phyloP scores from a whole-genome alignment of 2,329 filamentous ascomycete species.

The Penicillium capsulatum region DNA sequence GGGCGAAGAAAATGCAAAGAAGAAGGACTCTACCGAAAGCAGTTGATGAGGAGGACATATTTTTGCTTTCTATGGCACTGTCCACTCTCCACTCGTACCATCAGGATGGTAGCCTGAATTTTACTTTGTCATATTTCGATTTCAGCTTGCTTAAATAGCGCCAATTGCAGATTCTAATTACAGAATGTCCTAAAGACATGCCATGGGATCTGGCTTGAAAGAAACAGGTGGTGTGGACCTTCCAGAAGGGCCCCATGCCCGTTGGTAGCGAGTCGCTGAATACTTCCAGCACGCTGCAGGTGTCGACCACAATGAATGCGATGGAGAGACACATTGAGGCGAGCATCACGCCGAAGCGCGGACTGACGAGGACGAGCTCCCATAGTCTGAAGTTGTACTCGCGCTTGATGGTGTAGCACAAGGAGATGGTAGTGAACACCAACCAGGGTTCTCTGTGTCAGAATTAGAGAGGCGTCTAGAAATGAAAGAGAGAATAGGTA shows the following conservation, averaged over 20 bases:
- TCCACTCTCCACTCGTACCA: too few relatives aligned
- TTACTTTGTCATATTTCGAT: too few relatives aligned
- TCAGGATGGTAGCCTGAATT: too few relatives aligned
- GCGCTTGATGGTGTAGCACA: conserved; percentile 61
- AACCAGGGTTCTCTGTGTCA: conserved; percentile 59
- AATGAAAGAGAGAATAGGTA: too few relatives aligned
- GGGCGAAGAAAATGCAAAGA: too few relatives aligned
- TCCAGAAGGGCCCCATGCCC: conserved; percentile 65
- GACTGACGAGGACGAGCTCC: conserved; percentile 58
- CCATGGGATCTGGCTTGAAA: too few relatives aligned
- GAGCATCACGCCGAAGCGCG: conserved; percentile 61
- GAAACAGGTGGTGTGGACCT: conserved; percentile 21
- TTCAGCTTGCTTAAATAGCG: too few relatives aligned
- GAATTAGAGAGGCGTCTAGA: neutral
- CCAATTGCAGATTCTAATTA: too few relatives aligned
- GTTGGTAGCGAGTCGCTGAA: conserved; percentile 43
- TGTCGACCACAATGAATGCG: conserved; percentile 58
- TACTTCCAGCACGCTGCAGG: conserved; percentile 54
- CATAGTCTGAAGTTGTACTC: conserved; percentile 57
- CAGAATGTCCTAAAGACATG: too few relatives aligned
- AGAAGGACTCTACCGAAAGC: too few relatives aligned
- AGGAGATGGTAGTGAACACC: conserved; percentile 57
- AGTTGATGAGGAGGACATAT: too few relatives aligned
- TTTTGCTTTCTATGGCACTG: too few relatives aligned
- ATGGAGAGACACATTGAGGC: conserved; percentile 58